Base-by-base conservation (phyloP, 139 green algal species). In the Edaphochlamys debaryana region DNA sequence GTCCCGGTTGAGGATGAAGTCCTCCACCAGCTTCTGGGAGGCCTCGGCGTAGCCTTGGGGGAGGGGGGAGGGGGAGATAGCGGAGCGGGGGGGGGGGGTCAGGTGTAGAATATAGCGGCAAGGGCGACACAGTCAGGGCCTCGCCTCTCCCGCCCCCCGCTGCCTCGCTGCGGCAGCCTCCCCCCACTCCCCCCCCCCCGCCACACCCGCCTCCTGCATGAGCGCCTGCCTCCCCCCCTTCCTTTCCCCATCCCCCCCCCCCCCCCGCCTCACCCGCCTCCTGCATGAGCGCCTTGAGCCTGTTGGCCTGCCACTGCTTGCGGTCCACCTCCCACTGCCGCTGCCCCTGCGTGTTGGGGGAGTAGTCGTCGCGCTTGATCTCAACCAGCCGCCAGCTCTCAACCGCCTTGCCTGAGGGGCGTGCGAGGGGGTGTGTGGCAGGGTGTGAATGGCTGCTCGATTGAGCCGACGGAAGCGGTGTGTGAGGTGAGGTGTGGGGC, bases 351-450 rank as follows among this genome's bases (percentile, higher is more conserved):
- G 79, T 76, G 85, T 91, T 93, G 79, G 89, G 89, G 19, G 81
- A 69, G 62, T 91, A 93, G 80, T 91, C 82, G 67, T 93, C 87
- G 36, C 89, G 86, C 77, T 91, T 91, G 79, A 93, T 90, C 62
- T 91, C 77, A 8, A 54, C 27, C 56, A 90, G 73, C 69, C 70
- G 66, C 89, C 89, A 93, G 37, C 72, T 73, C 85, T 93, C 80
- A 37, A 93, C 63, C n/a, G 54, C 85, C 60, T 81, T 85, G 71
- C 82, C 86, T 90, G 79, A 0, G 32, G 41, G n/a, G 5, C 19
- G 30, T n/a, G n/a, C n/a, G 42, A 54, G 15, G 48, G 48, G 48
- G 48, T 15, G 48, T 15, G 52, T 27, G 17, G 52, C 17, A n/a
- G n/a, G n/a, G n/a, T n/a, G n/a, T n/a, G n/a, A n/a, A n/a, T n/a